Conservation (phyloP, 2,329 filamentous ascomycete genomes). For the Cladobotryum mycophilum region DNA sequence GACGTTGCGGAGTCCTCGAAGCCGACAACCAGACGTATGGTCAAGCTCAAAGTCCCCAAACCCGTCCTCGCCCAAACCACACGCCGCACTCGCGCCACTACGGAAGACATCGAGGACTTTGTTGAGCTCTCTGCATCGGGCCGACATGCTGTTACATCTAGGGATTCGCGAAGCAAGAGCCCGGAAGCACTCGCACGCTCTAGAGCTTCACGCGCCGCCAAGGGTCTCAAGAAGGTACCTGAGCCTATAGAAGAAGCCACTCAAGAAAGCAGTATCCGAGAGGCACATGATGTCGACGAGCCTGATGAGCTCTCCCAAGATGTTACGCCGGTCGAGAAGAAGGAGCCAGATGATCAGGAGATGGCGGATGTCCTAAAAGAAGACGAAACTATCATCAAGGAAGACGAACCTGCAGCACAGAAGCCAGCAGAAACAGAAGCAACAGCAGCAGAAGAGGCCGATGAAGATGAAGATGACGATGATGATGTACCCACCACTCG, state of each 20-base stretch:
- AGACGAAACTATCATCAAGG: conserved; percentile 10
- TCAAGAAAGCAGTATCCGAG: conserved; percentile 43
- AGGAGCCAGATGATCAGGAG: conserved; percentile 24
- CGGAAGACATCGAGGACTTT: conserved; percentile 49
- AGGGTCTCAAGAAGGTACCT: conserved; percentile 44
- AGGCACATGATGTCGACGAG: conserved; percentile 24
- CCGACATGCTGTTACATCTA: conserved; percentile 45
- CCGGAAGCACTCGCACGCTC: conserved; percentile 44
- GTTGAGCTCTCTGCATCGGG: conserved; percentile 56
- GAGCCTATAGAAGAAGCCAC: conserved; percentile 47
- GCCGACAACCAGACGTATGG: conserved; percentile 31
- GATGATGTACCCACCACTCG: conserved; percentile 45
- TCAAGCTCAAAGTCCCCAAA: conserved; percentile 39
- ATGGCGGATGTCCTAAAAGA: conserved; percentile 20
- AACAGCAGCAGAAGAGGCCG: conserved; percentile 26
- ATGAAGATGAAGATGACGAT: conserved; percentile 39
- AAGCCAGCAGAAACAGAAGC: conserved; percentile 18
- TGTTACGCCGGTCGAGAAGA: conserved; percentile 21
- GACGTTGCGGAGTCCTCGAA: conserved; percentile 19
- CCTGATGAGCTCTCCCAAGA: conserved; percentile 33
- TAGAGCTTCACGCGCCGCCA: conserved; percentile 43
- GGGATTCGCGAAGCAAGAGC: conserved; percentile 48
- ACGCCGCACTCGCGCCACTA: conserved; percentile 48
- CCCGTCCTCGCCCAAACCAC: conserved; percentile 23
- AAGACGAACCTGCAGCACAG: conserved; percentile 7